Conservation (phyloP, 352 stramenopile species). For the Phytophthora pinifolia region DNA sequence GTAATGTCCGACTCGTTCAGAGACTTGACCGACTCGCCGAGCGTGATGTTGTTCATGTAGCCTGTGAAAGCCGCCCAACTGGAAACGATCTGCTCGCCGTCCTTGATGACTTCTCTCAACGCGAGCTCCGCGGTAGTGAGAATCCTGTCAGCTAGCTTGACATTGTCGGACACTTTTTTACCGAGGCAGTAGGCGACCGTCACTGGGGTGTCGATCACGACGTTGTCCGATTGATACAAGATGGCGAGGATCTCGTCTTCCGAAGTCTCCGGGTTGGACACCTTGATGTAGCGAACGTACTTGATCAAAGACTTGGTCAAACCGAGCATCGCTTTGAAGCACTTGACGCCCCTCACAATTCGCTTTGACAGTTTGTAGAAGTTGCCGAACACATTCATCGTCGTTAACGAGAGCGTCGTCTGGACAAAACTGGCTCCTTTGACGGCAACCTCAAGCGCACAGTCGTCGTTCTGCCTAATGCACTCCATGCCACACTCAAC, state of each 20-base stretch:
- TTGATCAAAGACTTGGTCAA: slow-evolving; percentile 31
- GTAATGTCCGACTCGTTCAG: slow-evolving; percentile 18
- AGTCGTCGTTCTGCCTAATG: slow-evolving; percentile 39
- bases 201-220: slow-evolving; percentile 38
- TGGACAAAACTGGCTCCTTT: slow-evolving; percentile 18
- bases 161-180: slow-evolving; percentile 14
- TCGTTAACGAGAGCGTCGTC: slow-evolving; percentile 16
- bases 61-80: slow-evolving; percentile 22
- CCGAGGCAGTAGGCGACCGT: slow-evolving; percentile 38
- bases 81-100: slow-evolving; percentile 29
- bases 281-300: slow-evolving; percentile 31
- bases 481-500: slow-evolving; percentile 42
- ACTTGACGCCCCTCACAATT: slow-evolving; percentile 27
- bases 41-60: slow-evolving; percentile 27
- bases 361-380: slow-evolving; percentile 14
- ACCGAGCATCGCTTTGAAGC: slow-evolving; percentile 23
- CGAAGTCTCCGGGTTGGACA: slow-evolving; percentile 22
- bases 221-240: slow-evolving; percentile 40
- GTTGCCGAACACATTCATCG: slow-evolving; percentile 17
- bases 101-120: slow-evolving; percentile 30
- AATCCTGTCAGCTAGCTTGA: slow-evolving; percentile 32
- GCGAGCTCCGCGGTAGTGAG: slow-evolving; percentile 26
- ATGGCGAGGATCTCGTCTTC: slow-evolving; percentile 36
- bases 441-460: slow-evolving; percentile 20
- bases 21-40: slow-evolving; percentile 15